These are phyloP conservation scores for Inosperma sp. DNA, from an alignment of 768 basidiomycete genomes.

Conservation along the genomic window DNA sequence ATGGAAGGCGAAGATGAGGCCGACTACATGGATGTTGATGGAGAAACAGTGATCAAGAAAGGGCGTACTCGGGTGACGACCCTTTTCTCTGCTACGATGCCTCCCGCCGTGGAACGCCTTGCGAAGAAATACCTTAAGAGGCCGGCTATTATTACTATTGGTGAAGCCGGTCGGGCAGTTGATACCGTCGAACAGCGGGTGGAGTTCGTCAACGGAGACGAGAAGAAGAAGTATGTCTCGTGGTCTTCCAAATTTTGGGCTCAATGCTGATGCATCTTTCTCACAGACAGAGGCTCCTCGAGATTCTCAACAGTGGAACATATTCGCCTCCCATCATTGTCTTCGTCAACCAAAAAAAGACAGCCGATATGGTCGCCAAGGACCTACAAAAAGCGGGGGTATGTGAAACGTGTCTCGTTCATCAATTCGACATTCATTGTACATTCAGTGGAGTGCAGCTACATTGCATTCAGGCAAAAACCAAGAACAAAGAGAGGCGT, in stretches of 20 bases:
- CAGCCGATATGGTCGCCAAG: constrained; percentile 96
- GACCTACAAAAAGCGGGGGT: constrained; percentile 88
- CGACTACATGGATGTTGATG: constrained; percentile 76
- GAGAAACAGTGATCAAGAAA: constrained; percentile 60
- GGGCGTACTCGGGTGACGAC: constrained; percentile 90
- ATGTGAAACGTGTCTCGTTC: constrained; percentile 31
- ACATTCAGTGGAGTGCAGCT: constrained; percentile 73
- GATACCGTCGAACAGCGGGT: constrained; percentile 97
- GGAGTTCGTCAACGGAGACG: constrained; percentile 88
- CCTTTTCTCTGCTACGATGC: constrained; percentile 98
- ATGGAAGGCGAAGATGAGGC: constrained; percentile 82
- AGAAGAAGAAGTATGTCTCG: constrained; percentile 84
- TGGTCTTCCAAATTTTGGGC: background rate
- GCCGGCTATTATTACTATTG: constrained; percentile 95
- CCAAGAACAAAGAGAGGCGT: constrained; percentile 94
- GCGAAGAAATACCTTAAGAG: constrained; percentile 90
- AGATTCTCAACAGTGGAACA: constrained; percentile 85
- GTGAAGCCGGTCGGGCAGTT: constrained; percentile 95
- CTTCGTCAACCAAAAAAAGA: constrained; percentile 99
- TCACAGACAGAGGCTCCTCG: constrained; percentile 72
- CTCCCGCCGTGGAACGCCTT: constrained; percentile 90
- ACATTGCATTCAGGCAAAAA: constrained; percentile 97
- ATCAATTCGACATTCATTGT: background rate
- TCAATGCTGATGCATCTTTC: constrained; percentile 13
- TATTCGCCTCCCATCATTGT: constrained; percentile 92